Evolutionary conservation across 2,329 filamentous ascomycete genomes (phyloP), one percentile per base, ranked within the genome.

Genomic region (Xylaria sp.): DNA sequence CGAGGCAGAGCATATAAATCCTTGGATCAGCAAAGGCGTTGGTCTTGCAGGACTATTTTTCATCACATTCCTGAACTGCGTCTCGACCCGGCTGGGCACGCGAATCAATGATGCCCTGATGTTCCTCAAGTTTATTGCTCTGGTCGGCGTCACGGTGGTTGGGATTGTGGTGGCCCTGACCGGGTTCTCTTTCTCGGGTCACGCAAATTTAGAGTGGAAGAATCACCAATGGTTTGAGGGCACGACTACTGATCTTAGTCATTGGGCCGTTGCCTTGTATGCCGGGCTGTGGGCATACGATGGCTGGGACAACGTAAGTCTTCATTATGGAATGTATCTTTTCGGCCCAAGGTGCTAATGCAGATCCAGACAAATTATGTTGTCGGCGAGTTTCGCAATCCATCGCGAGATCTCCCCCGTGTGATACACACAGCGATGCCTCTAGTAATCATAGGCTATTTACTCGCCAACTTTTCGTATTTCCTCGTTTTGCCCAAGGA

Each of bases 371-470:
- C 95, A 71, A 99, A 98, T 82, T 99, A 98, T 77, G 96, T 99
- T 7, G 94, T 97, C 0, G 96, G 94, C 75, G 96, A 99, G 81
- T 98, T 99, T 84, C 92, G 94, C 76, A 94, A 98, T 77, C 94
- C 96, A 0, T 88, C 88, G 57, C 90, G 94, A 72, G 96, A 99
- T 79, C 89, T 99, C 10, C 96, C 96, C 0, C 90, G 94, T 25
- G 94, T 98, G 32, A 97, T 99, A 66, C 96, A 99, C 82, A 97
- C 95, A 0, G 94, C 95, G 15, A 96, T 99, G 88, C 94, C 96
- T 1, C 84, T 98, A 54, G 95, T 99, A 67, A 98, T 99, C 71
- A 79, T 94, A 34, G 92, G 89, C 75, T 99, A 98, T 81, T 85
- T 98, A 39, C 86, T 98, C 59, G 95, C 95, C 73, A 99, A 98